Evolutionary conservation across 2,329 filamentous ascomycete species (phyloP).

Genomic region (Tympanopsis confertula): DNA sequence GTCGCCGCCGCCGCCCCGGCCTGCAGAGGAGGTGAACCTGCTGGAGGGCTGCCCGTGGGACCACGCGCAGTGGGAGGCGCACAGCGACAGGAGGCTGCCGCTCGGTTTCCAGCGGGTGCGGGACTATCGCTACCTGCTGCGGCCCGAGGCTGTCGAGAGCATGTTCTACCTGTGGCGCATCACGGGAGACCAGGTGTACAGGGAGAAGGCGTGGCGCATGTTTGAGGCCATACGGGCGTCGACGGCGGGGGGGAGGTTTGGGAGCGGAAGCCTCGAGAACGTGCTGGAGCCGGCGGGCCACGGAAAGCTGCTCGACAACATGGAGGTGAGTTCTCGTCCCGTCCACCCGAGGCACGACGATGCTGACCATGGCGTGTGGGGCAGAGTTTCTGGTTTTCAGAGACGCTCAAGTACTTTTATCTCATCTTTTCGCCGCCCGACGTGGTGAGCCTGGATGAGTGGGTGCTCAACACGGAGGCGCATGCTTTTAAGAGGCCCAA

Average conservation of each 20-base stretch:
- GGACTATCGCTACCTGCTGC: slow-evolving; percentile 28
- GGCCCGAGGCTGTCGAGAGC: slow-evolving; percentile 40
- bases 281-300: slow-evolving; percentile 41
- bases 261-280: slow-evolving; percentile 27
- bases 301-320: slow-evolving; percentile 28
- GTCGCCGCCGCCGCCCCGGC: neutral
- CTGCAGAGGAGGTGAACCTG: slow-evolving; percentile 2
- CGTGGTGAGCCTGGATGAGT: slow-evolving; percentile 46
- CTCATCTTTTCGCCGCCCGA: slow-evolving; percentile 45
- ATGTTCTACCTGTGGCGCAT: slow-evolving; percentile 38
- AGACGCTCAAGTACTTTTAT: slow-evolving; percentile 56
- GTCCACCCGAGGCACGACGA: neutral
- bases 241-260: slow-evolving; percentile 28
- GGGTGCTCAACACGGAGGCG: slow-evolving; percentile 33
- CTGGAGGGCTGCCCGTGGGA: slow-evolving; percentile 3
- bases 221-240: slow-evolving; percentile 27
- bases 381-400: slow-evolving; percentile 52
- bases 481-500: slow-evolving; percentile 15
- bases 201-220: slow-evolving; percentile 35
- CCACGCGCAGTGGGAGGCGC: slow-evolving; percentile 16
- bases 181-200: slow-evolving; percentile 29
- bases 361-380: neutral
- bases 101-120: slow-evolving; percentile 46
- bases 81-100: slow-evolving; percentile 17
- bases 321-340: slow-evolving; percentile 11